Evolutionary conservation across 2,329 filamentous ascomycete genomes (phyloP).

Genomic region (Alternaria arbusti): DNA sequence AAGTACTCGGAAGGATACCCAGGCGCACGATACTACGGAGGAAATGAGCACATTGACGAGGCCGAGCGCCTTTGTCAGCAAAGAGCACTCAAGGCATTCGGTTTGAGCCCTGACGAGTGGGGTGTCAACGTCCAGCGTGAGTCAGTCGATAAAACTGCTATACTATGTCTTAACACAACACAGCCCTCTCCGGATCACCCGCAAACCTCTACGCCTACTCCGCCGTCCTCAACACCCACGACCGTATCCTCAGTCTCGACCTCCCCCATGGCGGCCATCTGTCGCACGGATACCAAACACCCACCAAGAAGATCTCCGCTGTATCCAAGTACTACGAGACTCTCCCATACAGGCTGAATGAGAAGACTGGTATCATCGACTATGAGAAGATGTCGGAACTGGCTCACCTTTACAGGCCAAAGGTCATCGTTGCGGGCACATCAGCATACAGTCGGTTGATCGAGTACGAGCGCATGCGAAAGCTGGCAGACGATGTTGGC

Average conservation of each 20-base stretch:
- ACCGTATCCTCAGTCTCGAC: slow-evolving; percentile 95
- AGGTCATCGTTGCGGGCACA: slow-evolving; percentile 94
- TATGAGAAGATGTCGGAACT: slow-evolving; percentile 92
- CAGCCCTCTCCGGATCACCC: slow-evolving; percentile 80
- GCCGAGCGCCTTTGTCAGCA: slow-evolving; percentile 95
- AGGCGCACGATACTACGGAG: slow-evolving; percentile 97
- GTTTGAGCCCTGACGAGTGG: slow-evolving; percentile 87
- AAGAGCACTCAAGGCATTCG: slow-evolving; percentile 90
- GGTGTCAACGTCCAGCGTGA: slow-evolving; percentile 95
- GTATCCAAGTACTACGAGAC: slow-evolving; percentile 99
- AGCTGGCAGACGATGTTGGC: slow-evolving; percentile 91
- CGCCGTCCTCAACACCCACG: slow-evolving; percentile 88
- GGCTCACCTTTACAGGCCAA: slow-evolving; percentile 90
- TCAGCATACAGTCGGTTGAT: slow-evolving; percentile 98
- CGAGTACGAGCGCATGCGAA: slow-evolving; percentile 94
- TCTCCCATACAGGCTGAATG: slow-evolving; percentile 90
- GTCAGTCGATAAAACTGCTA: slow-evolving; percentile 13
- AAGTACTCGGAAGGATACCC: slow-evolving; percentile 99
- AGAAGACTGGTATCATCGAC: slow-evolving; percentile 93
- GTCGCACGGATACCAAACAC: slow-evolving; percentile 96
- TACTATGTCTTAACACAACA: slow-evolving; percentile 19
- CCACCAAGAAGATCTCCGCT: slow-evolving; percentile 82
- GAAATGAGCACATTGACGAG: slow-evolving; percentile 98
- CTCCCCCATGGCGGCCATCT: slow-evolving; percentile 95
- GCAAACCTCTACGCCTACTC: slow-evolving; percentile 87